Base-by-base conservation (phyloP, 2,329 filamentous ascomycete genomes). In the Fusarium lateritium region DNA sequence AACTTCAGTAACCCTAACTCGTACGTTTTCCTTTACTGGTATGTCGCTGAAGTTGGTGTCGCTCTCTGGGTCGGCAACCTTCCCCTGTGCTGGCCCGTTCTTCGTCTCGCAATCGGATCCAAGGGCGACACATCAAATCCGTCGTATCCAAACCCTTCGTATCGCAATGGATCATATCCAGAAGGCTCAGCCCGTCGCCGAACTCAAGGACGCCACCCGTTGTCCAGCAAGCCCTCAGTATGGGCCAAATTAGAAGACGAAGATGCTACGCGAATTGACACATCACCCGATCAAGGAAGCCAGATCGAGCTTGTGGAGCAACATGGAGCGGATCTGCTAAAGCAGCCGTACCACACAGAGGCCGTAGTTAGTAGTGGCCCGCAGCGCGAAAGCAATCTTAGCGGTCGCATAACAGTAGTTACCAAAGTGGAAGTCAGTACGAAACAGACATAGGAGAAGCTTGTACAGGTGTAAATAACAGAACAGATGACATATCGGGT, bases 11-110 rank as follows among this genome's bases (percentile, higher is more conserved):
- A 86, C 21, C 85, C 85, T 1, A 89, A 87, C 73, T 85, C 85
- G 4, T 79, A 80, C 15, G 76, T 84, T 38, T 90, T 88, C 80
- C 83, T 88, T 0, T 84, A 84, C 68, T 90, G 88, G 87, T 88
- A 89, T 67, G 83, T 88, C 10, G 83, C 86, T 28, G 88, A 90
- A 73, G 83, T 84, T 14, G 86, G 84, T 44, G 88, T 88, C 0
- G 86, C 87, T 7, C 81, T 90, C 40, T 82, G 89, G 49, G 87
- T 89, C 17, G 83, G 87, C 28, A 90, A 90, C 62, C 80, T 90
- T 7, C 88, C 88, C 0, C 85, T 89, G 49, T 85, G 83, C 65
- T 90, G 87, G 83, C 84, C 85, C 1, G 79, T 90, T 21, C 80
- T 88, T 31, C 83, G 86, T 43, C 80, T 82, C 10, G 61, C 85